A percentile compares a stretch with the other conserved stretches of the same genome.
phyloP scores from a whole-genome alignment of 2,329 filamentous ascomycete genomes.

The Esteya vermicola region DNA sequence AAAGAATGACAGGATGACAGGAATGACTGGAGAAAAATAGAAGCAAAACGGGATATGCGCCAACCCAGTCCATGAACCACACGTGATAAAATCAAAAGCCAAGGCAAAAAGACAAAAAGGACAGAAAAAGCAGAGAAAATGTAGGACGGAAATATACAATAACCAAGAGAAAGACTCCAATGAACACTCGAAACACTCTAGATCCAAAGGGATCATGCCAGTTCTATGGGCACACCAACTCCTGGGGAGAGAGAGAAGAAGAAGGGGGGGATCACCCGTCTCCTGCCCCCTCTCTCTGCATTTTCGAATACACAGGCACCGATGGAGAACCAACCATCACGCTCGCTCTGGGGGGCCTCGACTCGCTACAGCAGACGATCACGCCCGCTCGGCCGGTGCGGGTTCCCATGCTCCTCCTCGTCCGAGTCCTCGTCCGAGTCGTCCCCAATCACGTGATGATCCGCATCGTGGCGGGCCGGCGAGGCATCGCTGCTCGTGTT shows the following conservation, averaged over 20 bases:
- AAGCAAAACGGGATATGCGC: too few species aligned
- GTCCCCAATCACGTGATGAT: conserved; percentile 37
- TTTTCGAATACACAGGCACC: too few species aligned
- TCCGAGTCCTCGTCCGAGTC: conserved; percentile 25
- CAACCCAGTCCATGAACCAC: too few species aligned
- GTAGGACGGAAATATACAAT: not conserved
- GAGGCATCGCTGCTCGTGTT: not conserved
- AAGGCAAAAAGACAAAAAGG: not conserved
- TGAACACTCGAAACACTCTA: too few species aligned
- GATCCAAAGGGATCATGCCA: too few species aligned
- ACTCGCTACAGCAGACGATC: conserved; percentile 4
- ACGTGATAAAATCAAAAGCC: not conserved
- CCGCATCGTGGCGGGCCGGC: conserved; percentile 24
- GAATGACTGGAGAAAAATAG: not conserved
- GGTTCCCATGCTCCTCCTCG: conserved; percentile 12
- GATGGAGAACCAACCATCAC: too few species aligned
- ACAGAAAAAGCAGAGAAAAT: not conserved
- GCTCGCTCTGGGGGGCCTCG: too few species aligned
- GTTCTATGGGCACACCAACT: too few species aligned
- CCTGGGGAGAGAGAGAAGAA: too few species aligned
- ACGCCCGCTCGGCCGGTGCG: too few species aligned
- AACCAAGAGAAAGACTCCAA: not conserved
- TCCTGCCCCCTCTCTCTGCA: too few species aligned
- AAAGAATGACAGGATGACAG: not conserved
- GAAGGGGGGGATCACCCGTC: too few species aligned